Conservation (phyloP, 257 asterid genomes). For the Solanum sitiens region DNA sequence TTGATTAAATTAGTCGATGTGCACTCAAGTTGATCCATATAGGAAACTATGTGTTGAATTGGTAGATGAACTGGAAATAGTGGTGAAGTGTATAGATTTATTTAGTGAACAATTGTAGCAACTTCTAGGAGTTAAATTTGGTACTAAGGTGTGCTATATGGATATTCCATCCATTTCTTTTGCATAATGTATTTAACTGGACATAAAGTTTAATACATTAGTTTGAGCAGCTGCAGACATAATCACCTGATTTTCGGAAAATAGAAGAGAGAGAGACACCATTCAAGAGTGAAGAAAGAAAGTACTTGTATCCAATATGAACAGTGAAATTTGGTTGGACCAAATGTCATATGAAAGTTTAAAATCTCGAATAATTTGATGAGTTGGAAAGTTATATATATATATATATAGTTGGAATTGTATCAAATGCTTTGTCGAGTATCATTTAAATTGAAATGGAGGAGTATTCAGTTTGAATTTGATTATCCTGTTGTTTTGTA, state of each 20-base stretch:
- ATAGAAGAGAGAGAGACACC: background rate
- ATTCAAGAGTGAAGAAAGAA: background rate
- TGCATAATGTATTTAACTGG: background rate
- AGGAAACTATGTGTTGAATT: background rate
- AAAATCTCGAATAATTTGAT: background rate
- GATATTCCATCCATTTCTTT: background rate
- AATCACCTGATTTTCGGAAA: background rate
- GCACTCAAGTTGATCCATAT: background rate
- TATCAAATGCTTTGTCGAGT: background rate
- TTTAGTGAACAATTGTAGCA: background rate
- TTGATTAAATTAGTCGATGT: background rate
- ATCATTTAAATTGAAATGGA: background rate
- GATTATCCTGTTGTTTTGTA: background rate
- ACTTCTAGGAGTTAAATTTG: background rate
- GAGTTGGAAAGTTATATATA: background rate
- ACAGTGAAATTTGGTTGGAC: background rate
- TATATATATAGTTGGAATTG: background rate
- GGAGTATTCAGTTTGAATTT: background rate
- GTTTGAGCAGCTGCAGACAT: background rate
- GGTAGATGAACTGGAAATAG: background rate
- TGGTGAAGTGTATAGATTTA: background rate
- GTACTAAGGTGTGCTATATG: background rate
- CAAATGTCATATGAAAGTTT: background rate
- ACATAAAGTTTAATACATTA: background rate
- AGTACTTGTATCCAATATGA: too few species aligned